Evolutionary conservation across 768 basidiomycete genomes (phyloP).

Genomic region (Phallus indusiatus): DNA sequence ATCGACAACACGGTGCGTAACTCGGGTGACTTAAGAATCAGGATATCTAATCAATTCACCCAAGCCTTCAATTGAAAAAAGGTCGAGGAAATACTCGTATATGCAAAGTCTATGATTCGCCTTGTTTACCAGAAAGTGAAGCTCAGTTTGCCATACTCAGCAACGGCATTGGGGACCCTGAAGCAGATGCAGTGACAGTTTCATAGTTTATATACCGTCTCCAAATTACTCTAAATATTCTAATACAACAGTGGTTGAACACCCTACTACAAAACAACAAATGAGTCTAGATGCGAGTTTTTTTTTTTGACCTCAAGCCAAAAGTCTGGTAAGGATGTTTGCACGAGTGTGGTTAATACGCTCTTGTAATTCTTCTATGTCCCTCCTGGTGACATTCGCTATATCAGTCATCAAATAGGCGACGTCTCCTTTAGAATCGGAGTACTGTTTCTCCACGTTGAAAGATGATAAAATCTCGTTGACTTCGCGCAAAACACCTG

Average conservation of each 20-base stretch:
- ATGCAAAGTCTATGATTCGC: slow-evolving; percentile 97
- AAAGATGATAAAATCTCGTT: slow-evolving; percentile 91
- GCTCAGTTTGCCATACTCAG: slow-evolving; percentile 89
- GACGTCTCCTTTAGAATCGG: slow-evolving; percentile 90
- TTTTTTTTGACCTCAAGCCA: slow-evolving; percentile 33
- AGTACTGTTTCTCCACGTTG: slow-evolving; percentile 99
- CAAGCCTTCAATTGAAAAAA: slow-evolving; percentile 84
- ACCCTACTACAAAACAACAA: slow-evolving; percentile 19
- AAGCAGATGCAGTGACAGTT: slow-evolving; percentile 51
- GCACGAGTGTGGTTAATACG: slow-evolving; percentile 69
- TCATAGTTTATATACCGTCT: not conserved
- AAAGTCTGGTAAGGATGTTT: slow-evolving; percentile 84
- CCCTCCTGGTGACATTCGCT: slow-evolving; percentile 72
- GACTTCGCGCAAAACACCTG: slow-evolving; percentile 89
- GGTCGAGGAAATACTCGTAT: slow-evolving; percentile 84
- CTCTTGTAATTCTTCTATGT: slow-evolving; percentile 70
- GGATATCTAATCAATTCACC: not conserved
- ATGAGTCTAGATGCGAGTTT: no score
- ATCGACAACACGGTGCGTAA: slow-evolving; percentile 79
- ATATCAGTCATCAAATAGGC: slow-evolving; percentile 98
- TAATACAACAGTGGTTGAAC: slow-evolving; percentile 15
- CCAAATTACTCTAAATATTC: not conserved
- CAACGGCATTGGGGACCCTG: slow-evolving; percentile 90
- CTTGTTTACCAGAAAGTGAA: slow-evolving; percentile 94
- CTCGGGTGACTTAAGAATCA: slow-evolving; percentile 3